Evolutionary conservation across 176 grass and related monocot genomes (phyloP).

Genomic region (Triticum dicoccoides): DNA sequence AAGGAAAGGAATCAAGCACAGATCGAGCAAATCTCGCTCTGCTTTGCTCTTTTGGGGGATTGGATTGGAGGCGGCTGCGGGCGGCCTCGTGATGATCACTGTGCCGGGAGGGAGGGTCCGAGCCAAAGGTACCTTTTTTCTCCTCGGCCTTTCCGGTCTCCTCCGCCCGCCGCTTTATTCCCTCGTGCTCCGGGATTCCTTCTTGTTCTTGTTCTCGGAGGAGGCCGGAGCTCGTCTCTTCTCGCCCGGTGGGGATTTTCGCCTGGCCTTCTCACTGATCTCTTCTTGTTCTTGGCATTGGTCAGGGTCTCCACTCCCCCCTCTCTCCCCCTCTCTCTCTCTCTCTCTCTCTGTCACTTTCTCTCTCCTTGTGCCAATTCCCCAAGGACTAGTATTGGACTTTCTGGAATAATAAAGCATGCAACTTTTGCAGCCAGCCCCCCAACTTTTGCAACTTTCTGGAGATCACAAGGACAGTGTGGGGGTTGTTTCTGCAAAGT

Average conservation of each 20-base stretch:
- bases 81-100: conserved; percentile 7
- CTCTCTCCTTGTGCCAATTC: conserved; percentile 20
- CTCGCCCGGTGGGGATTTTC: conserved; percentile 36
- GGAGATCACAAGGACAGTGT: background rate
- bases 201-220: conserved; percentile 41
- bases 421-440: background rate
- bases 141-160: conserved; percentile 11
- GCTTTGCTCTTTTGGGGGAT: background rate
- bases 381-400: conserved; percentile 46
- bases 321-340: background rate
- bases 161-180: background rate
- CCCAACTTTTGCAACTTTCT: background rate
- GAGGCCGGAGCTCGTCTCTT: background rate
- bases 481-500: background rate
- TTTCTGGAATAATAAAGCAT: conserved; percentile 34
- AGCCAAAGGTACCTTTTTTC: conserved; percentile 32
- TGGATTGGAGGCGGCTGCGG: background rate
- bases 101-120: background rate
- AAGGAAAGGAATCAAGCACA: background rate
- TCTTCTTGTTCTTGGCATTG: conserved; percentile 50
- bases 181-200: conserved; percentile 18
- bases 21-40: conserved; percentile 26
- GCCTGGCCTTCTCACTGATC: conserved; percentile 23
- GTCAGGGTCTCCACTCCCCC: background rate
- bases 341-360: background rate